Evolutionary conservation across 495 filamentous ascomycete genomes (phyloP).

Genomic region (Talaromyces adpressus): DNA sequence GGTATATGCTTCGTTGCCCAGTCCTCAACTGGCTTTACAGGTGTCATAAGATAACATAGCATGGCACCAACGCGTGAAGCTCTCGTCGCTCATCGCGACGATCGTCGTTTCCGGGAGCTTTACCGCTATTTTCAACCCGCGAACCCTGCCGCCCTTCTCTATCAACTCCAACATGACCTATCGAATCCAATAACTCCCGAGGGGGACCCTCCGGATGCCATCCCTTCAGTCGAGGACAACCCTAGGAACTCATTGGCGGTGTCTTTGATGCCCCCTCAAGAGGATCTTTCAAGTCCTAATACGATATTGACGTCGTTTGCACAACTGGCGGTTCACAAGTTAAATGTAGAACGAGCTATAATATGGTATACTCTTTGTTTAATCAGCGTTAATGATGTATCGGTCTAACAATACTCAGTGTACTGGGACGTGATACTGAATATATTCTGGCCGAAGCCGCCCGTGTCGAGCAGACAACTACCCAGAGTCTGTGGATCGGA

Average conservation of each 20-base stretch:
- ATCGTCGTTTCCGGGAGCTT: constrained; percentile 35
- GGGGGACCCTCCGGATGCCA: not conserved
- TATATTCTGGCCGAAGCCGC: constrained; percentile 51
- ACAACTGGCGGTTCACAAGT: constrained; percentile 41
- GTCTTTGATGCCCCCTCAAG: constrained; percentile 11
- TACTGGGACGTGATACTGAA: constrained; percentile 52
- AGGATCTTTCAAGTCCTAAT: constrained; percentile 33
- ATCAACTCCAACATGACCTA: constrained; percentile 10
- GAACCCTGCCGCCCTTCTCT: constrained; percentile 10
- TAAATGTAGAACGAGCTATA: constrained; percentile 39
- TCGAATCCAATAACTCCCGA: not conserved
- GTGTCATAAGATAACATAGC: not conserved
- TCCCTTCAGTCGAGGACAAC: not conserved
- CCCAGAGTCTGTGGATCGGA: not conserved
- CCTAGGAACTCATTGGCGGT: not conserved
- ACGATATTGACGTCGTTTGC: constrained; percentile 48
- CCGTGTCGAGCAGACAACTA: constrained; percentile 19
- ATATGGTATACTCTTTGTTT: constrained; percentile 24
- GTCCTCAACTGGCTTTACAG: not conserved
- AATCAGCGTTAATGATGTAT: not conserved
- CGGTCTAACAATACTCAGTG: constrained; percentile 18
- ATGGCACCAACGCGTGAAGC: constrained; percentile 10
- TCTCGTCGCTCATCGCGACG: constrained; percentile 17
- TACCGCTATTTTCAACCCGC: constrained; percentile 40
- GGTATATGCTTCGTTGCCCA: not conserved